phyloP scores from a whole-genome alignment of 768 basidiomycete genomes.

The Lyophyllum atratum region DNA sequence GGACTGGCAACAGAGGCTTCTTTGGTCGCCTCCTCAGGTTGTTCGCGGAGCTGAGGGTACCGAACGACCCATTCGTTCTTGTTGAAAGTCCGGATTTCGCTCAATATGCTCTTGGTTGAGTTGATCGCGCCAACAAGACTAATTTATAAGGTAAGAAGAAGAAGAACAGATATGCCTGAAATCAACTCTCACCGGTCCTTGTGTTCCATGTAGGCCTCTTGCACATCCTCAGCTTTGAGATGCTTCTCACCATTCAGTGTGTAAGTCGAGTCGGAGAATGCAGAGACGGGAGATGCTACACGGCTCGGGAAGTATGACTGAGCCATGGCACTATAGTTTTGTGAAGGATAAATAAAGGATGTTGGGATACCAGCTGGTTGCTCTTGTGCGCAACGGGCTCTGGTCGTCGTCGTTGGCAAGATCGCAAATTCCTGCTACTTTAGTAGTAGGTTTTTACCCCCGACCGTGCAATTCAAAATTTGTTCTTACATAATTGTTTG shows the following conservation, averaged over 20 bases:
- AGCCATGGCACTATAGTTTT: slow-evolving; percentile 34
- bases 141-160: slow-evolving; percentile 11
- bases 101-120: slow-evolving; percentile 65
- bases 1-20: slow-evolving; percentile 29
- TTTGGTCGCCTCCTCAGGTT: slow-evolving; percentile 26
- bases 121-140: slow-evolving; percentile 82
- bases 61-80: slow-evolving; percentile 85
- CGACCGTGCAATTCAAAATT: no score
- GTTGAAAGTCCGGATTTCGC: slow-evolving; percentile 78
- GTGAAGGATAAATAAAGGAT: background rate
- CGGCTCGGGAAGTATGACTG: slow-evolving; percentile 41
- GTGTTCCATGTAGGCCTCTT: slow-evolving; percentile 73
- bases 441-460: no score
- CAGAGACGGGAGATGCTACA: slow-evolving; percentile 36
- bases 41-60: slow-evolving; percentile 76
- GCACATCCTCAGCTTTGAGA: slow-evolving; percentile 68
- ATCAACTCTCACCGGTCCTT: slow-evolving; percentile 61
- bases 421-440: slow-evolving; percentile 10
- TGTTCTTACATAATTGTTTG: no score
- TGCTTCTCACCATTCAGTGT: slow-evolving; percentile 40
- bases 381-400: slow-evolving; percentile 11
- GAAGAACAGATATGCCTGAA: background rate
- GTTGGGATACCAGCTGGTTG: slow-evolving; percentile 11
- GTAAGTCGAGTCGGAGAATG: slow-evolving; percentile 31
- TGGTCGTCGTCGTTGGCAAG: slow-evolving; percentile 4